A percentile compares a stretch with the other conserved stretches of the same genome.
These are phyloP conservation scores for Elaphomyces granulatus DNA, from an alignment of 495 filamentous ascomycete species.

Conservation along the genomic window DNA sequence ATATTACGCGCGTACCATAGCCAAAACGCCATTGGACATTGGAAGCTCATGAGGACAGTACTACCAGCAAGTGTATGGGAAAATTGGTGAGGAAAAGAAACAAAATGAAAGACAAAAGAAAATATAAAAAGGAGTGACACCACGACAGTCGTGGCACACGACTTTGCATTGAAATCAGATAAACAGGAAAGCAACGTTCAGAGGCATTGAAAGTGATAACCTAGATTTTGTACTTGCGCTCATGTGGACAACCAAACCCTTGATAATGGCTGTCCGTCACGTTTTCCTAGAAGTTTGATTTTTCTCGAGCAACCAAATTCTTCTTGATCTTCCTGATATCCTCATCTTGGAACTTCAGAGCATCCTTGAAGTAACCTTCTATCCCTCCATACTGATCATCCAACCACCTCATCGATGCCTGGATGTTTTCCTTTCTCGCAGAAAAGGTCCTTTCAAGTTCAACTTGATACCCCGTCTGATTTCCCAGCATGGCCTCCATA, in stretches of 20 bases:
- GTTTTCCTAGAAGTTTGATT: conserved; percentile 4
- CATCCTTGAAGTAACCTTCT: conserved; percentile 7
- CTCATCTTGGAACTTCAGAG: conserved; percentile 4
- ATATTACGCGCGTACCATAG: conserved; percentile 55
- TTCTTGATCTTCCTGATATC: conserved; percentile 6
- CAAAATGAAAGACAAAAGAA: no score
- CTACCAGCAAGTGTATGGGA: conserved; percentile 73
- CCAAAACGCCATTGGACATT: conserved; percentile 66
- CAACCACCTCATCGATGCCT: conserved; percentile 5
- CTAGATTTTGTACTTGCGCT: no score
- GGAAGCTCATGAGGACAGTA: conserved; percentile 79
- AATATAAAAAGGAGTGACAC: no score
- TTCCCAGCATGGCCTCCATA: conserved; percentile 3
- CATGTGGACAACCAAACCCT: no score
- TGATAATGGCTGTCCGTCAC: background rate
- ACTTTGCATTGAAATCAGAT: no score
- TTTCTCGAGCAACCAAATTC: conserved; percentile 5
- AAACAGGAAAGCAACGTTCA: no score
- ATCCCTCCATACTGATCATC: conserved; percentile 8
- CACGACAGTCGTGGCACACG: no score
- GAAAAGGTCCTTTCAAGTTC: conserved; percentile 5
- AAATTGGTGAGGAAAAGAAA: conserved; percentile 57
- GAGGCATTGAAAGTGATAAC: no score
- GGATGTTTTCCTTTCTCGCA: conserved; percentile 15
- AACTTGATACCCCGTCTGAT: conserved; percentile 1